A percentile compares a stretch with the other conserved stretches of the same genome.
Evolutionary conservation across 495 filamentous ascomycete species (phyloP).

Genomic region (Penicillium steckii): DNA sequence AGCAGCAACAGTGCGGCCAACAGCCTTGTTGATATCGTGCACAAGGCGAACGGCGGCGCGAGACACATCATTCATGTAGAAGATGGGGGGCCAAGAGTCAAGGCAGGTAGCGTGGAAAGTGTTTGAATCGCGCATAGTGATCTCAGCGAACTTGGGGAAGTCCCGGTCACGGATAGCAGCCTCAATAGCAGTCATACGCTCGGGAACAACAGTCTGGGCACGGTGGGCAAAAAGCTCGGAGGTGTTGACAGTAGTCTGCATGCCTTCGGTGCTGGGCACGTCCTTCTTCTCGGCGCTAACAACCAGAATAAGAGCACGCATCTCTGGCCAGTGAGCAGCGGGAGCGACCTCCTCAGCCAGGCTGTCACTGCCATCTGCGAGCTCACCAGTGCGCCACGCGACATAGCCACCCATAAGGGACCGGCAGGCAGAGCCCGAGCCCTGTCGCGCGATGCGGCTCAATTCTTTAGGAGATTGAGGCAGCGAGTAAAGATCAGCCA

Average conservation of each 20-base stretch:
- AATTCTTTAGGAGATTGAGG: slow-evolving; percentile 75
- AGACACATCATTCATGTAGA: slow-evolving; percentile 94
- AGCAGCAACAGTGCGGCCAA: slow-evolving; percentile 73
- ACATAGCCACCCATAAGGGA: slow-evolving; percentile 93
- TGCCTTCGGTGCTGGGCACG: slow-evolving; percentile 84
- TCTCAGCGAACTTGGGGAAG: slow-evolving; percentile 81
- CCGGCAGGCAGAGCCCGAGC: slow-evolving; percentile 90
- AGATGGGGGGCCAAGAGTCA: slow-evolving; percentile 94
- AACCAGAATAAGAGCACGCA: slow-evolving; percentile 88
- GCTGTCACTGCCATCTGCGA: slow-evolving; percentile 76
- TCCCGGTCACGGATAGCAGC: slow-evolving; percentile 71
- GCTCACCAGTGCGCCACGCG: slow-evolving; percentile 78
- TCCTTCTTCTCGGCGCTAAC: slow-evolving; percentile 92
- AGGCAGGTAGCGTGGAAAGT: slow-evolving; percentile 92
- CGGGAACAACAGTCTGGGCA: slow-evolving; percentile 71
- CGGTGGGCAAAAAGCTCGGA: slow-evolving; percentile 77
- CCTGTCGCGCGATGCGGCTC: slow-evolving; percentile 87
- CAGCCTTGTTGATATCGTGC: slow-evolving; percentile 77
- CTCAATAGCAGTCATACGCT: slow-evolving; percentile 84
- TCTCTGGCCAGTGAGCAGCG: slow-evolving; percentile 86
- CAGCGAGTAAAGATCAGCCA: slow-evolving; percentile 88
- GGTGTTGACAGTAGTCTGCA: slow-evolving; percentile 93
- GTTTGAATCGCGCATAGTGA: slow-evolving; percentile 96
- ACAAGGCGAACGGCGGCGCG: slow-evolving; percentile 82
- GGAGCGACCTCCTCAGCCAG: slow-evolving; percentile 83